A percentile compares a stretch with the other conserved stretches of the same genome.
Conservation (phyloP, 352 stramenopile genomes). For the Aphanomyces cochlioides region DNA sequence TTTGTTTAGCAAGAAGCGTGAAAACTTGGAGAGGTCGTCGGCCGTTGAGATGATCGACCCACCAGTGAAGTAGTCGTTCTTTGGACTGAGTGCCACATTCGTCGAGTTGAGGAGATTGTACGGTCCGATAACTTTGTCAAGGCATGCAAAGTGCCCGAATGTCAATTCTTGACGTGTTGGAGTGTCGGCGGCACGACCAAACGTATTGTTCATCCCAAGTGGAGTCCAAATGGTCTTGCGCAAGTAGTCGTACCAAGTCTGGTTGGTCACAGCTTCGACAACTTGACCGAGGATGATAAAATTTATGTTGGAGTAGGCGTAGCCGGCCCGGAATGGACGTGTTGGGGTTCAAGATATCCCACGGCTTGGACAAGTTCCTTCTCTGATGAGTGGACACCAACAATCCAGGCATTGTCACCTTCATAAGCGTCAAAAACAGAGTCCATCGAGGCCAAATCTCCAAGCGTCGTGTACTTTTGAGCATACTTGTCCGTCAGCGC, state of each 20-base stretch:
- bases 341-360: conserved; percentile 36
- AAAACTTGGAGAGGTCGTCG: conserved; percentile 49
- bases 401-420: not conserved
- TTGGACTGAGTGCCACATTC: not conserved
- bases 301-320: conserved; percentile 62
- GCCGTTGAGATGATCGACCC: conserved; percentile 53
- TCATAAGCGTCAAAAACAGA: conserved; percentile 39
- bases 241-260: conserved; percentile 52
- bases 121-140: conserved; percentile 43
- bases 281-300: conserved; percentile 59
- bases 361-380: conserved; percentile 37
- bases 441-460: conserved; percentile 58
- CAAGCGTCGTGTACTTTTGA: conserved; percentile 47
- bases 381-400: conserved; percentile 35
- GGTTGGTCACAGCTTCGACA: conserved; percentile 45
- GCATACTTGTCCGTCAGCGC: conserved; percentile 57
- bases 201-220: conserved; percentile 58
- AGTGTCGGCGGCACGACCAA: conserved; percentile 37
- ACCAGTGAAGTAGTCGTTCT: conserved; percentile 35
- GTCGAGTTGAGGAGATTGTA: conserved; percentile 37
- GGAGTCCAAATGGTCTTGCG: conserved; percentile 50
- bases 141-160: conserved; percentile 51
- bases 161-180: conserved; percentile 37
- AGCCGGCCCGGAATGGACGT: conserved; percentile 45
- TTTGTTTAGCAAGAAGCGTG: conserved; percentile 41